A percentile compares a stretch with the other conserved stretches of the same genome.
Evolutionary conservation across 352 stramenopile species (phyloP).

Genomic region (Phytophthora agathidicida): DNA sequence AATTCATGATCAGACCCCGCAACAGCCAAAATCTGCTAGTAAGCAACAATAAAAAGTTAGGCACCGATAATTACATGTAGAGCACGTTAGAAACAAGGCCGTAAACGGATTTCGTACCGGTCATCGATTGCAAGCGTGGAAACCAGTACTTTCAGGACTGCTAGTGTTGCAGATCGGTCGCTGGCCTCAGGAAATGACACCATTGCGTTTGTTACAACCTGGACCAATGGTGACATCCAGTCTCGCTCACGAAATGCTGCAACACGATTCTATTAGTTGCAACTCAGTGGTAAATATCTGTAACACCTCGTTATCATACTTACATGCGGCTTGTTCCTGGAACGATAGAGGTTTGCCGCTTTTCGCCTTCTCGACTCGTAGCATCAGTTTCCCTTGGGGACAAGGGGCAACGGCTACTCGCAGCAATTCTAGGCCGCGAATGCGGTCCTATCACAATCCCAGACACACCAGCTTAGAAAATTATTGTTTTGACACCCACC

Average conservation of each 20-base stretch:
- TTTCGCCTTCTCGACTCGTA: neutral
- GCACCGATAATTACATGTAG: neutral
- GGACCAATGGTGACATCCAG: conserved; percentile 63
- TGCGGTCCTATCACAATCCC: conserved; percentile 30
- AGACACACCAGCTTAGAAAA: neutral
- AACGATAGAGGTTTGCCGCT: conserved; percentile 19
- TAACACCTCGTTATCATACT: no score
- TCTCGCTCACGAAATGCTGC: conserved; percentile 47
- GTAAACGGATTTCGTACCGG: conserved; percentile 30
- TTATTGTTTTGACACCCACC: no score
- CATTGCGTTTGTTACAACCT: conserved; percentile 77
- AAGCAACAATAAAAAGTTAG: conserved; percentile 1
- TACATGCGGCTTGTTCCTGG: conserved; percentile 20
- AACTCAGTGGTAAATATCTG: neutral
- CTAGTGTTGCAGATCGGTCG: conserved; percentile 46
- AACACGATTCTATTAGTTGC: neutral
- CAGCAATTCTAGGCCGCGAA: conserved; percentile 39
- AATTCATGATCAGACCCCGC: conserved; percentile 46
- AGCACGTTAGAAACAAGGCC: neutral
- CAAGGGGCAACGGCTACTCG: conserved; percentile 16
- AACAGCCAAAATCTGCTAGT: conserved; percentile 56
- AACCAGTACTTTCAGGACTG: conserved; percentile 43
- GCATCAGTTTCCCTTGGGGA: conserved; percentile 23
- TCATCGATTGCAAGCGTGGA: conserved; percentile 39
- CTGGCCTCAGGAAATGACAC: conserved; percentile 56